A percentile compares a stretch with the other conserved stretches of the same genome.
These are phyloP conservation scores for Clonostachys sp. DNA, from an alignment of 2,329 filamentous ascomycete species.

Conservation along the genomic window DNA sequence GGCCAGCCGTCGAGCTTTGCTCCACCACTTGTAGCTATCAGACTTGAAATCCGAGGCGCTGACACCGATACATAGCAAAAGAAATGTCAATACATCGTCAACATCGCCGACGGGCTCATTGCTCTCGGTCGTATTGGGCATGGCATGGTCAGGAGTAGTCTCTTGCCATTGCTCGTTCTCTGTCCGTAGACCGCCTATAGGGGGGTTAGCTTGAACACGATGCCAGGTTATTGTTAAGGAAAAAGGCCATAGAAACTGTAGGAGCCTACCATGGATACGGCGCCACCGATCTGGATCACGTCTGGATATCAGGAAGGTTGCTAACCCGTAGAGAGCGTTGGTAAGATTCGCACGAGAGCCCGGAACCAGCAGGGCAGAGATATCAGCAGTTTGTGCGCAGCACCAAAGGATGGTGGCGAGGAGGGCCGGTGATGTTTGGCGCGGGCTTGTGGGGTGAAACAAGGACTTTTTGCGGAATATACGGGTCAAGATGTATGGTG, in stretches of 20 bases:
- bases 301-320: constrained; percentile 23
- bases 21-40: constrained; percentile 42
- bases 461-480: constrained; percentile 39
- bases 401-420: constrained; percentile 42
- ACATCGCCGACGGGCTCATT: constrained; percentile 26
- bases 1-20: constrained; percentile 32
- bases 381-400: constrained; percentile 40
- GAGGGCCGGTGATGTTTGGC: constrained; percentile 35
- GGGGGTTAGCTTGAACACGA: constrained; percentile 1
- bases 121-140: constrained; percentile 20
- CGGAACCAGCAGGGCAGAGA: constrained; percentile 31
- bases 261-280: constrained; percentile 20
- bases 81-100: constrained; percentile 39
- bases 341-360: constrained; percentile 31
- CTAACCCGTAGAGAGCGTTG: constrained; percentile 28
- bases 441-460: constrained; percentile 29
- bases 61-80: constrained; percentile 37
- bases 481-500: constrained; percentile 40
- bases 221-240: not conserved
- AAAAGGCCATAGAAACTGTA: not conserved
- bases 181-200: constrained; percentile 20
- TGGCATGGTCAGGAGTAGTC: constrained; percentile 14
- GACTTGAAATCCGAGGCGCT: constrained; percentile 43
- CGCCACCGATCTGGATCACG: constrained; percentile 29
- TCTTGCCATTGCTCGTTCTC: constrained; percentile 19